Evolutionary conservation across 2,329 filamentous ascomycete genomes (phyloP).

Genomic region (Pyricularia grisea): DNA sequence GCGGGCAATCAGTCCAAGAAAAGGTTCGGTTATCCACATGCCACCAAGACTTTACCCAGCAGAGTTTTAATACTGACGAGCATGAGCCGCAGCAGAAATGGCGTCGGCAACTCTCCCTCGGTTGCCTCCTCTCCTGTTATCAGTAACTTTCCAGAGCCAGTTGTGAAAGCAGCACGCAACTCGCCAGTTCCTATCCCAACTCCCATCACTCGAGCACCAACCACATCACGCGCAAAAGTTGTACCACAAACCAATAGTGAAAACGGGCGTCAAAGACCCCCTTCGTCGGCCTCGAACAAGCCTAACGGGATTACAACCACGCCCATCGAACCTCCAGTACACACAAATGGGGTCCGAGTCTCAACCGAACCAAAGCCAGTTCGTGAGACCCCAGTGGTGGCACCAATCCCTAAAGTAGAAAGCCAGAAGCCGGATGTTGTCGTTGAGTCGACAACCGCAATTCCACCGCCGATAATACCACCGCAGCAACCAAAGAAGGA

Average conservation of each 20-base stretch:
- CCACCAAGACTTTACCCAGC: too few relatives aligned
- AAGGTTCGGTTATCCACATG: conserved; percentile 40
- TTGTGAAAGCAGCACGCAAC: conserved; percentile 36
- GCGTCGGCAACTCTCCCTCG: conserved; percentile 52
- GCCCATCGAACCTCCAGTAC: conserved; percentile 22
- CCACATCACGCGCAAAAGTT: conserved; percentile 56
- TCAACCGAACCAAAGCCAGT: conserved; percentile 38
- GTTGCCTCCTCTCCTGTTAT: conserved; percentile 69
- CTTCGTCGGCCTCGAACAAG: conserved; percentile 53
- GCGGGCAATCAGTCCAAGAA: conserved; percentile 69
- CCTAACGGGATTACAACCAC: conserved; percentile 39
- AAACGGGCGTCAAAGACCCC: conserved; percentile 41
- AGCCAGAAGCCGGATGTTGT: conserved; percentile 14
- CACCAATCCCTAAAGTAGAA: conserved; percentile 25
- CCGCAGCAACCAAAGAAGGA: conserved; percentile 23
- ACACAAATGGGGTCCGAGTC: conserved; percentile 20
- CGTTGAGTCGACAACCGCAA: conserved; percentile 19
- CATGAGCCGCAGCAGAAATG: conserved; percentile 12
- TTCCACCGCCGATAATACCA: conserved; percentile 10
- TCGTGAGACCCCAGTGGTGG: conserved; percentile 31
- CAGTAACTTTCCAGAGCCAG: conserved; percentile 53
- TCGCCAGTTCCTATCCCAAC: conserved; percentile 47
- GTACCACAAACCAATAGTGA: conserved; percentile 42
- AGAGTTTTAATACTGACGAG: conserved; percentile 8
- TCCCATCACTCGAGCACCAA: conserved; percentile 44